Base-by-base conservation (phyloP, 345 rosid genomes). In the Chamaenerion angustifolium region DNA sequence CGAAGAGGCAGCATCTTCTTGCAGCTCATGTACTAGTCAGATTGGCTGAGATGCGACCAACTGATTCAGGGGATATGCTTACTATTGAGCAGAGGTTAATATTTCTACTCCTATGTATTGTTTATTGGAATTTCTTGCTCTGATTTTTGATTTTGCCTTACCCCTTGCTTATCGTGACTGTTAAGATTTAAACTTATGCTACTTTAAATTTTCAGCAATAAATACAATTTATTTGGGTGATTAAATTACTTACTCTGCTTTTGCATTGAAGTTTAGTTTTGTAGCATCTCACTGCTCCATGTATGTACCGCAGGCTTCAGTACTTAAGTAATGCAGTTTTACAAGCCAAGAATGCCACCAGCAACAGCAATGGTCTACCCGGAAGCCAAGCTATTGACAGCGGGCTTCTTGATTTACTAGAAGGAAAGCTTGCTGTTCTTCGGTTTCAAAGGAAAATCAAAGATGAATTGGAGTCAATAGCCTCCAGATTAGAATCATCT, bases 351-450 rank as follows among this genome's bases (percentile, higher is more conserved):
- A 87, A 71, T 80, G 95, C 94, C 42, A 72, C 94, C 42, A 72
- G 80, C 56, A 80, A 70, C 55, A 63, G 69, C 54, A 77, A 78
- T 76, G 76, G 78, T 57, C 43, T 73, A 53, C 60, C 60, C 48
- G 84, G 79, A 66, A 69, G 79, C 45, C 76, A 68, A 46, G 71
- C 79, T 51, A 53, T 72, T 45, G 95, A 82, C 54, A 74, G 71
- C 74, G 96, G 90, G 49, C 72, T 92, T 71, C 76, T 92, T 51
- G 96, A 85, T 77, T 71, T 93, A 65, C 95, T 93, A 55, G 95
- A 93, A 75, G 99, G 95, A 43, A 93, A 93, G 72, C 95, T 93
- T 16, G 73, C 72, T 8, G 96, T 93, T 66, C 80, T 88, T 50
- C 83, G 76, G 57, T 88, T 88, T 75, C 99, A 88, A 64, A 85